Conservation (phyloP, 2,329 filamentous ascomycete species). For the Hypoxylon sp. region DNA sequence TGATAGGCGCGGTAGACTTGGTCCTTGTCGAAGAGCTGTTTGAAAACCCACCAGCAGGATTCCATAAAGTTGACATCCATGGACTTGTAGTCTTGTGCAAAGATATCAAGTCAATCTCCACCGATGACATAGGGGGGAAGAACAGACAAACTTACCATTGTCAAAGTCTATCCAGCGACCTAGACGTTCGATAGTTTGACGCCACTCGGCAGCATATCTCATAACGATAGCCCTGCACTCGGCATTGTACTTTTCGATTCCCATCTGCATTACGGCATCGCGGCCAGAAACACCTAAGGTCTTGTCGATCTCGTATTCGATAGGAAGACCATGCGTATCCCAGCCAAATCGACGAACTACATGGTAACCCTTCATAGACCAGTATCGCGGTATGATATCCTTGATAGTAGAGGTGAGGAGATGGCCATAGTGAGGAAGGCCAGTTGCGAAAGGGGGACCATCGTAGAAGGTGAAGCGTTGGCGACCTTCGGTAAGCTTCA, state of each 20-base stretch:
- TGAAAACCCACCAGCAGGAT: constrained; percentile 96
- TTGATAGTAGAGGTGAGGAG: constrained; percentile 93
- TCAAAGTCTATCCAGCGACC: constrained; percentile 98
- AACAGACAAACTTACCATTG: constrained; percentile 75
- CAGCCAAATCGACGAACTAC: constrained; percentile 93
- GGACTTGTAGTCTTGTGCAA: constrained; percentile 58
- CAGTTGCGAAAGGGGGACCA: constrained; percentile 82
- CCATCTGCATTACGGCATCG: constrained; percentile 85
- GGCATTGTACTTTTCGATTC: constrained; percentile 87
- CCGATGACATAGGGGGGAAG: constrained; percentile 16
- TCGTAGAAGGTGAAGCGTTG: constrained; percentile 95
- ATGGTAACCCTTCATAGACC: constrained; percentile 95
- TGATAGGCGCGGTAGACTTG: constrained; percentile 89
- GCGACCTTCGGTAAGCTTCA: constrained; percentile 78
- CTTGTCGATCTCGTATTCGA: constrained; percentile 98
- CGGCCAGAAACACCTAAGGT: constrained; percentile 88
- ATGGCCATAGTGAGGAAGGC: constrained; percentile 73
- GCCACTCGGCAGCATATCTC: constrained; percentile 88
- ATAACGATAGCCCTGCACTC: constrained; percentile 94
- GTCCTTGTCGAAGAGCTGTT: constrained; percentile 88
- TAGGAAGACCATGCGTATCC: constrained; percentile 94
- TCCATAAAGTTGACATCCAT: constrained; percentile 98
- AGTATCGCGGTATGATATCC: constrained; percentile 95
- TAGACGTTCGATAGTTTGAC: constrained; percentile 83
- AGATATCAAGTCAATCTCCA: background rate